Evolutionary conservation across 2,329 filamentous ascomycete genomes (phyloP).

Genomic region (Colletotrichum cuscutae): DNA sequence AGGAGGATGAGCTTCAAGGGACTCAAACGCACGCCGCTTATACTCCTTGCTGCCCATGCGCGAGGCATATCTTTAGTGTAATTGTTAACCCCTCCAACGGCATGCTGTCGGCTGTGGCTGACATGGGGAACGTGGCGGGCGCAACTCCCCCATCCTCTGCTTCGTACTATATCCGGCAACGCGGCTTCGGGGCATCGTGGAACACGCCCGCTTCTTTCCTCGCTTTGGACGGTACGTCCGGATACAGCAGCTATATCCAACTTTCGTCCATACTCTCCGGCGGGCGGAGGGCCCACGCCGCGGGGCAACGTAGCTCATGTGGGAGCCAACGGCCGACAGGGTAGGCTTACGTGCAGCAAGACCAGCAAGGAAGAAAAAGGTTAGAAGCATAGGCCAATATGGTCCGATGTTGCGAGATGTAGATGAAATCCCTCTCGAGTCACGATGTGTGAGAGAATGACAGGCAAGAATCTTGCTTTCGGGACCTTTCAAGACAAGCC

Average conservation of each 20-base stretch:
- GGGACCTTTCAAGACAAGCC: neutral
- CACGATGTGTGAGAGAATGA: neutral
- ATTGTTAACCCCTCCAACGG: neutral
- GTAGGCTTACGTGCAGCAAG: constrained; percentile 2
- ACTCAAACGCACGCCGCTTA: neutral
- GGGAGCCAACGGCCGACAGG: constrained; percentile 8
- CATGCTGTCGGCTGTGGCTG: neutral
- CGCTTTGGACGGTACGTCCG: neutral
- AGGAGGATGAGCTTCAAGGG: neutral
- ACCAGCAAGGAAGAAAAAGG: neutral
- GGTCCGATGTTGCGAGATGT: neutral
- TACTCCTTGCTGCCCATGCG: neutral
- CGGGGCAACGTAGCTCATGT: constrained; percentile 13
- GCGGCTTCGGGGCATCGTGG: constrained; percentile 1
- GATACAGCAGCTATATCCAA: constrained; percentile 1
- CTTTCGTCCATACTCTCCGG: neutral
- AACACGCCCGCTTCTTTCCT: constrained; percentile 4
- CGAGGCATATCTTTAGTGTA: neutral
- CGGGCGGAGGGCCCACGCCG: neutral
- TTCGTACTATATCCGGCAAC: constrained; percentile 12
- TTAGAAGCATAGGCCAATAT: neutral
- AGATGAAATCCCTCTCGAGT: neutral
- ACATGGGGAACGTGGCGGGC: neutral
- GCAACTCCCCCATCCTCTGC: neutral
- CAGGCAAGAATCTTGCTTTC: constrained; percentile 1